These are phyloP conservation scores for Mycena belliarum DNA, from an alignment of 768 basidiomycete species.

Conservation along the genomic window DNA sequence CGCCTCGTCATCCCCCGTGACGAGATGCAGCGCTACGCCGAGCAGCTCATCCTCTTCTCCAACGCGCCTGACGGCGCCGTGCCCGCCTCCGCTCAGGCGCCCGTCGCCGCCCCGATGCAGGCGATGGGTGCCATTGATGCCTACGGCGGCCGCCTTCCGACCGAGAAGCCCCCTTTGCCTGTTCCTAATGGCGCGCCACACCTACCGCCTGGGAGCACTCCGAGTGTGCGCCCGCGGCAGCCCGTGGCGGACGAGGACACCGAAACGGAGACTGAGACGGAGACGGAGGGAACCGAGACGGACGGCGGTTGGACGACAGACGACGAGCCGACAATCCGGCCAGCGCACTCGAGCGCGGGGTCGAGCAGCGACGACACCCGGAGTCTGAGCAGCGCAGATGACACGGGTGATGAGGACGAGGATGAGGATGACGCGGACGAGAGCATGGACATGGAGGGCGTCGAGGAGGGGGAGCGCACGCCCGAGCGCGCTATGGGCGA, in stretches of 20 bases:
- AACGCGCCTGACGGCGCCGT: slow-evolving; percentile 32
- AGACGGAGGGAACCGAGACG: slow-evolving; percentile 41
- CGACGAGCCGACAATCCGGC: slow-evolving; percentile 81
- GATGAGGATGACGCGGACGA: slow-evolving; percentile 28
- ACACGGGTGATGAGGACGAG: slow-evolving; percentile 34
- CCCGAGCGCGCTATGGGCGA: slow-evolving; percentile 12
- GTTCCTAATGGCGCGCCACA: slow-evolving; percentile 30
- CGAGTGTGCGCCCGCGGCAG: slow-evolving; percentile 23
- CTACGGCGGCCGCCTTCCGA: slow-evolving; percentile 43
- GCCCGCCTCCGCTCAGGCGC: slow-evolving; percentile 26
- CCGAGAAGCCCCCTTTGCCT: background rate
- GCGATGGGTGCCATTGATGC: slow-evolving; percentile 60
- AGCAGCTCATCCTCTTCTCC: slow-evolving; percentile 80
- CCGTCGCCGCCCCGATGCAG: slow-evolving; percentile 39
- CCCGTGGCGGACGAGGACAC: slow-evolving; percentile 20
- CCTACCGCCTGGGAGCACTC: slow-evolving; percentile 2
- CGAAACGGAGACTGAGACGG: slow-evolving; percentile 31
- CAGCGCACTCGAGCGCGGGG: slow-evolving; percentile 33
- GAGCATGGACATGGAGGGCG: slow-evolving; percentile 25
- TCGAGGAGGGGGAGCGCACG: slow-evolving; percentile 19
- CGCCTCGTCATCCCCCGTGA: slow-evolving; percentile 80
- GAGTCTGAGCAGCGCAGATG: slow-evolving; percentile 27
- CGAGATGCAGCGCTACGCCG: slow-evolving; percentile 95
- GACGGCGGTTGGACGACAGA: slow-evolving; percentile 67
- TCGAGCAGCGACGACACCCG: slow-evolving; percentile 26